A percentile compares a stretch with the other conserved stretches of the same genome.
Conservation (phyloP, 352 stramenopile species). For the Phytophthora tubulina region DNA sequence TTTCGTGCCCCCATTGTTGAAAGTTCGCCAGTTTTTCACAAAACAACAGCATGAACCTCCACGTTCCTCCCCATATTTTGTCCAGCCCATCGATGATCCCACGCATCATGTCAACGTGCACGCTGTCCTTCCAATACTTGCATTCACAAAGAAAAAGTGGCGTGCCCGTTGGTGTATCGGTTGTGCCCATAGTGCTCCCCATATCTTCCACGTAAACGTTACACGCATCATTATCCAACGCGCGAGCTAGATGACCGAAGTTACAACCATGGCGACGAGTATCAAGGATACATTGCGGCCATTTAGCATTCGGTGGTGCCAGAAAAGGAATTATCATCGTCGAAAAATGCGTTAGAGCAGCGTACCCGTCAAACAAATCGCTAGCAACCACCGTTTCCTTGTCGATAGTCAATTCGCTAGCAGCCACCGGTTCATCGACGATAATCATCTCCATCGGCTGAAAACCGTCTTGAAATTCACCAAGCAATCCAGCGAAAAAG, state of each 20-base stretch:
- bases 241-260: constrained; percentile 20
- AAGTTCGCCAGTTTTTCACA: neutral
- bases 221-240: neutral
- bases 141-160: constrained; percentile 27
- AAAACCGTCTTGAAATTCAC: constrained; percentile 11
- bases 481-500: constrained; percentile 35
- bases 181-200: too few relatives aligned
- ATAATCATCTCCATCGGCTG: neutral
- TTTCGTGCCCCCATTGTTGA: neutral
- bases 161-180: neutral
- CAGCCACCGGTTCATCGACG: neutral
- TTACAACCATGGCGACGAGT: constrained; percentile 7
- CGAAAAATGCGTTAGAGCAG: neutral
- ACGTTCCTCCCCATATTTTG: neutral
- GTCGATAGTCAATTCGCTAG: neutral
- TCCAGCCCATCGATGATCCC: constrained; percentile 13
- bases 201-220: constrained; percentile 8
- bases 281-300: constrained; percentile 18
- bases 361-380: constrained; percentile 9
- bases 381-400: neutral
- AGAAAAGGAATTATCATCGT: constrained; percentile 13
- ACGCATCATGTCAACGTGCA: neutral
- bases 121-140: constrained; percentile 10
- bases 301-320: constrained; percentile 23
- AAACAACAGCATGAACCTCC: constrained; percentile 15